These are phyloP conservation scores for Scheffersomyces cryptocercus DNA, from an alignment of 1,139 yeast genomes.

Conservation along the genomic window DNA sequence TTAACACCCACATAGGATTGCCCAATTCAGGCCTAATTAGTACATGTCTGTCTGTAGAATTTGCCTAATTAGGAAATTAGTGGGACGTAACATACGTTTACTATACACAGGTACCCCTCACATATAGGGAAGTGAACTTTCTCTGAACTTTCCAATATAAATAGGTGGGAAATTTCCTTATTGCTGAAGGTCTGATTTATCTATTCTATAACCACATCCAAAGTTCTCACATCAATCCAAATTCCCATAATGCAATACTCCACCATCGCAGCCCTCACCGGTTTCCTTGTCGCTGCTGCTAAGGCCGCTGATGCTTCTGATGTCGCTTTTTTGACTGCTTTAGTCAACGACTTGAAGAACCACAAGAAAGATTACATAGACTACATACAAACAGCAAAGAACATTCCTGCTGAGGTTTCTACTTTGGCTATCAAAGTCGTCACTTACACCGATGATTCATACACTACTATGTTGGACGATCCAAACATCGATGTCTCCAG, in stretches of 20 bases:
- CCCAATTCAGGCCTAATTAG: no score
- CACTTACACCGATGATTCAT: conserved; percentile 41
- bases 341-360: conserved; percentile 37
- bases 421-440: conserved; percentile 37
- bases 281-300: conserved; percentile 15
- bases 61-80: no score
- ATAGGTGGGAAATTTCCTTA: not conserved
- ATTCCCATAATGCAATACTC: conserved; percentile 18
- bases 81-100: no score
- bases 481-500: conserved; percentile 18
- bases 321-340: conserved; percentile 39
- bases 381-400: conserved; percentile 34
- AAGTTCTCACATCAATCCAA: no score
- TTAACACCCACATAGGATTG: no score
- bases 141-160: conserved; percentile 1
- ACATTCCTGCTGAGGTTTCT: conserved; percentile 36
- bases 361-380: conserved; percentile 25
- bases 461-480: conserved; percentile 41
- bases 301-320: conserved; percentile 30
- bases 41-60: no score
- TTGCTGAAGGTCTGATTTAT: not conserved
- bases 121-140: no score
- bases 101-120: no score
- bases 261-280: conserved; percentile 10
- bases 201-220: no score